Conservation (phyloP, 2,329 filamentous ascomycete species). For the Apiospora koreana region DNA sequence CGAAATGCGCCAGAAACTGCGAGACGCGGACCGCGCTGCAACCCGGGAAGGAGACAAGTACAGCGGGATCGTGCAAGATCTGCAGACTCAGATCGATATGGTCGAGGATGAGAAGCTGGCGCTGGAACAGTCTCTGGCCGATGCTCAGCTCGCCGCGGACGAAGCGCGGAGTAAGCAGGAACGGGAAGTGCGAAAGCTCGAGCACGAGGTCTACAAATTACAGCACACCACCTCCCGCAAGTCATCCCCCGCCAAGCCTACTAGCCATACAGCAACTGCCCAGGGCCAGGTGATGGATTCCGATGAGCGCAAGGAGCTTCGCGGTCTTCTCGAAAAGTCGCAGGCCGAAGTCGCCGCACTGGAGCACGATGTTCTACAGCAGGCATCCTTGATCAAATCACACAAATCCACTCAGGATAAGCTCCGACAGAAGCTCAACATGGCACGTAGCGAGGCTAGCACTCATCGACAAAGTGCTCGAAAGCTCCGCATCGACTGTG, state of each 20-base stretch:
- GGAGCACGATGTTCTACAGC: constrained; percentile 71
- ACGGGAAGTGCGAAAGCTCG: constrained; percentile 36
- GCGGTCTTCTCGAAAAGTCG: constrained; percentile 60
- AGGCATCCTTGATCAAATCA: constrained; percentile 64
- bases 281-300: constrained; percentile 34
- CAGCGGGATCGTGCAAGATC: constrained; percentile 46
- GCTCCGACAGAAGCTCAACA: constrained; percentile 68
- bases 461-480: constrained; percentile 55
- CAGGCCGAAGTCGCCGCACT: constrained; percentile 68
- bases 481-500: constrained; percentile 54
- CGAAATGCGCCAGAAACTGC: constrained; percentile 50
- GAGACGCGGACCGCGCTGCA: constrained; percentile 47
- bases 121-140: constrained; percentile 59
- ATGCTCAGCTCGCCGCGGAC: constrained; percentile 53
- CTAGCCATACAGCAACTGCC: background rate
- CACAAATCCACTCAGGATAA: constrained; percentile 58
- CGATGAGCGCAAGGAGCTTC: constrained; percentile 60
- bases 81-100: constrained; percentile 69
- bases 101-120: constrained; percentile 59
- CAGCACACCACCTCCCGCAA: constrained; percentile 25
- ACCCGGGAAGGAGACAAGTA: constrained; percentile 30
- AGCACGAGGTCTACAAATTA: constrained; percentile 33
- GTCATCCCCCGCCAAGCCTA: constrained; percentile 12
- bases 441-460: constrained; percentile 66
- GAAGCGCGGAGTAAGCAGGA: constrained; percentile 53